Conservation (phyloP, 345 rosid genomes). For the Pelargonium nanum region DNA sequence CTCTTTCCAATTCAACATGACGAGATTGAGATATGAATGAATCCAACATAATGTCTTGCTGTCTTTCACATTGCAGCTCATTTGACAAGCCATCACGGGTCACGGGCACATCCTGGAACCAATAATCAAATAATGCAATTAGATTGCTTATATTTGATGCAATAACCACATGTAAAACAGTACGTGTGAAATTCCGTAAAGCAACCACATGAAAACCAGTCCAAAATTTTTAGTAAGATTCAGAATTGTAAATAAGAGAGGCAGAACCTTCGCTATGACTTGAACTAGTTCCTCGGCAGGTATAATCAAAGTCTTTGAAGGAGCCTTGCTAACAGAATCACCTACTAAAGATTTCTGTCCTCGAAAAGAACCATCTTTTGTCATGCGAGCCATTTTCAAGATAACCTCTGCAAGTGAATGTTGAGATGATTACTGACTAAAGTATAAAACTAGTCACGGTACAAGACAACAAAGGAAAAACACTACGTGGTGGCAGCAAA, state of each 20-base stretch:
- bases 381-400: conserved; percentile 84
- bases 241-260: conserved; percentile 6
- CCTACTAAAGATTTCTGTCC: conserved; percentile 45
- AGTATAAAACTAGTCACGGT: background rate
- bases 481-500: too few species aligned
- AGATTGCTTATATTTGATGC: background rate
- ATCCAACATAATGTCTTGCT: conserved; percentile 61
- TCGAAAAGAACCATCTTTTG: conserved; percentile 41
- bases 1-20: conserved; percentile 52
- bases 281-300: conserved; percentile 86
- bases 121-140: background rate
- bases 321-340: conserved; percentile 59
- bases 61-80: conserved; percentile 48
- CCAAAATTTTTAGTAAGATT: background rate
- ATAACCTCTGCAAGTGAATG: conserved; percentile 51
- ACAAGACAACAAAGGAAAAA: too few species aligned
- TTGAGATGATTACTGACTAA: background rate
- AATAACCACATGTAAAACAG: background rate
- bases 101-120: conserved; percentile 61
- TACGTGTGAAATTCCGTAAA: background rate
- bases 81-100: conserved; percentile 45
- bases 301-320: conserved; percentile 52
- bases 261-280: conserved; percentile 78
- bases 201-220: background rate
- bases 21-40: conserved; percentile 63